A percentile compares a stretch with the other conserved stretches of the same genome.
These are phyloP conservation scores for Dryadomyces quercus-mongolicae DNA, from an alignment of 2,329 filamentous ascomycete species.

Conservation along the genomic window DNA sequence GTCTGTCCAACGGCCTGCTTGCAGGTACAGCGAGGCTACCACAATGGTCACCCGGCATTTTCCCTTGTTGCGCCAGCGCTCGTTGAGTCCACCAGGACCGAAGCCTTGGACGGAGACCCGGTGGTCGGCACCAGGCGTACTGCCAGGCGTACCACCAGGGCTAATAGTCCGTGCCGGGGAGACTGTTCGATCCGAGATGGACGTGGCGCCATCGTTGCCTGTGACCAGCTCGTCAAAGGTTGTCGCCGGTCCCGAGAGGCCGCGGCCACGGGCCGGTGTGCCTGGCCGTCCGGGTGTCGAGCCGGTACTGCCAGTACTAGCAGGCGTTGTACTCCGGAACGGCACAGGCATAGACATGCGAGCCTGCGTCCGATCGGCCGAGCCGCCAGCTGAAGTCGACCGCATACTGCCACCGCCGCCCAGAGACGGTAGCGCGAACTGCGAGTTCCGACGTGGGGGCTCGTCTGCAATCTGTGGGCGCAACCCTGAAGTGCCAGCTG, in stretches of 20 bases:
- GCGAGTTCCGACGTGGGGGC: constrained; percentile 38
- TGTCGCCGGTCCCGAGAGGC: constrained; percentile 34
- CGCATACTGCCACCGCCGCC: constrained; percentile 20
- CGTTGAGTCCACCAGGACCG: constrained; percentile 56
- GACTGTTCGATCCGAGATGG: constrained; percentile 28
- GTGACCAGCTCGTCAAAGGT: constrained; percentile 32
- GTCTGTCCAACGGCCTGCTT: constrained; percentile 82
- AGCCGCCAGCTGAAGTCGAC: constrained; percentile 39
- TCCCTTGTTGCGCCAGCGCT: constrained; percentile 68
- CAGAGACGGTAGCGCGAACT: constrained; percentile 29
- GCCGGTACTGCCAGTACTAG: constrained; percentile 25
- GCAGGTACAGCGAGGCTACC: constrained; percentile 74
- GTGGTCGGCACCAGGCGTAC: constrained; percentile 23
- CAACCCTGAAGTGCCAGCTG: constrained; percentile 15
- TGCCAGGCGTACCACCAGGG: background rate
- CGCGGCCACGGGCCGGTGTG: constrained; percentile 33
- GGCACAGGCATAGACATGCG: constrained; percentile 74
- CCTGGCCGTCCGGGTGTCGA: constrained; percentile 37
- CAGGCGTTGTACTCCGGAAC: constrained; percentile 22
- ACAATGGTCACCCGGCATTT: constrained; percentile 70
- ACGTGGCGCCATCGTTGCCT: constrained; percentile 17
- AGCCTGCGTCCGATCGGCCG: constrained; percentile 45
- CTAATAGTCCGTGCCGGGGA: constrained; percentile 12
- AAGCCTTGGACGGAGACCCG: constrained; percentile 60
- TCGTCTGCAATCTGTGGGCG: background rate